phyloP scores from a whole-genome alignment of 192 early-diverging fungal species.

The Umbelopsis sp. region DNA sequence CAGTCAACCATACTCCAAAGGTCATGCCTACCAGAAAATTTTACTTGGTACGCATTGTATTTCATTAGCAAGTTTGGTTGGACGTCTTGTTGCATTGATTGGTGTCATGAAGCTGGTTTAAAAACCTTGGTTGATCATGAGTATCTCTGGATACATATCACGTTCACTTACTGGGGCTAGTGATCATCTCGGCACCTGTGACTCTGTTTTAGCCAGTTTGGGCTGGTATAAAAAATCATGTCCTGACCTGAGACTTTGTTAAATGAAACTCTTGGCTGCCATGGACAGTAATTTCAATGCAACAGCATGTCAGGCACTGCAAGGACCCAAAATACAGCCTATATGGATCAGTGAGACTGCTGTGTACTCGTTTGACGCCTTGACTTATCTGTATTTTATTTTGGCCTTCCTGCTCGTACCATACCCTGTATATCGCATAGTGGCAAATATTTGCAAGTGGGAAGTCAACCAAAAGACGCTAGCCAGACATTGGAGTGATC shows the following conservation, averaged over 20 bases:
- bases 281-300: slow-evolving; percentile 1
- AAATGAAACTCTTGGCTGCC: neutral
- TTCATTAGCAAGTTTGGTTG: too few relatives aligned
- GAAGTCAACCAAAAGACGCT: slow-evolving; percentile 67
- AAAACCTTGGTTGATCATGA: too few relatives aligned
- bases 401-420: slow-evolving; percentile 55
- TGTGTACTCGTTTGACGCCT: slow-evolving; percentile 51
- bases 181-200: too few relatives aligned
- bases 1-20: too few relatives aligned
- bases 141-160: too few relatives aligned
- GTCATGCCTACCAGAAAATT: too few relatives aligned
- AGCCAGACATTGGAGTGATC: slow-evolving; percentile 68
- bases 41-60: too few relatives aligned
- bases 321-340: neutral
- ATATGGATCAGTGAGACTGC: slow-evolving; percentile 28
- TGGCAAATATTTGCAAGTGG: slow-evolving; percentile 66
- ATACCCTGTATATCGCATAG: slow-evolving; percentile 56
- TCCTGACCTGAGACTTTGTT: neutral
- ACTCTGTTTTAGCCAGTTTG: too few relatives aligned
- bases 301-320: neutral
- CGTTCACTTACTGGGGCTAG: too few relatives aligned
- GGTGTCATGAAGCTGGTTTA: too few relatives aligned
- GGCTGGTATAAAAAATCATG: too few relatives aligned
- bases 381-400: slow-evolving; percentile 56
- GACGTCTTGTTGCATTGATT: too few relatives aligned